Base-by-base conservation (phyloP, 495 filamentous ascomycete species). In the Talaromyces wortmannii region DNA sequence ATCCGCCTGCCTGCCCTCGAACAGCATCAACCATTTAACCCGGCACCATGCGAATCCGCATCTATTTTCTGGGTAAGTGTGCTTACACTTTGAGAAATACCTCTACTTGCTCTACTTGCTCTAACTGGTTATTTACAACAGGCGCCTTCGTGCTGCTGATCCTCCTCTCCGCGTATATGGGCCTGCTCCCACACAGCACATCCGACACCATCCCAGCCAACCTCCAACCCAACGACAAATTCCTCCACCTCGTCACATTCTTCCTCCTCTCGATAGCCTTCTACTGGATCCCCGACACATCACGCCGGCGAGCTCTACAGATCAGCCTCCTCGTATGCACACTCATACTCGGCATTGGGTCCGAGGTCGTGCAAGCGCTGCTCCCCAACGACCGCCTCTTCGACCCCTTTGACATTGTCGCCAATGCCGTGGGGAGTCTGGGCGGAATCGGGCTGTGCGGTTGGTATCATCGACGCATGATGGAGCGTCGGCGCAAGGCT, bases 241-340 rank as follows among this genome's bases (percentile, higher is more conserved):
- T 89, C 66, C 83, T 99, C 29, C 95, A 97, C 68, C 76, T 90
- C 63, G 45, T 92, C 48, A 89, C 88, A 57, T 97, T 99, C 77
- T 95, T 97, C 82, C 60, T 88, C 55, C 75, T 99, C 23, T 92
- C 95, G 11, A 59, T 89, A 40, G 74, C 77, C 61, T 97, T 97
- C 81, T 99, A 99, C 83, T 99, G 92, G 92, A 87, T 95, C 63
- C 69, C 96, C 63, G 94, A 99, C 64, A 91, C 92, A 45, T 84
- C 85, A 48, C 88, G 95, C 48, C 83, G 91, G 31, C 87, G 92
- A 55, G 85, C 82, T 17, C 72, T 95, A 13, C 88, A 97, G 67
- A 67, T 96, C 48, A 96, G 92, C 18, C 72, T 97, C n/a, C 58
- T 90, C 13, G 77, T 91, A 56, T 89, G 86, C 72, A 94, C 90